phyloP scores from a whole-genome alignment of 2,329 filamentous ascomycete genomes.

The Fusarium cicatricum region DNA sequence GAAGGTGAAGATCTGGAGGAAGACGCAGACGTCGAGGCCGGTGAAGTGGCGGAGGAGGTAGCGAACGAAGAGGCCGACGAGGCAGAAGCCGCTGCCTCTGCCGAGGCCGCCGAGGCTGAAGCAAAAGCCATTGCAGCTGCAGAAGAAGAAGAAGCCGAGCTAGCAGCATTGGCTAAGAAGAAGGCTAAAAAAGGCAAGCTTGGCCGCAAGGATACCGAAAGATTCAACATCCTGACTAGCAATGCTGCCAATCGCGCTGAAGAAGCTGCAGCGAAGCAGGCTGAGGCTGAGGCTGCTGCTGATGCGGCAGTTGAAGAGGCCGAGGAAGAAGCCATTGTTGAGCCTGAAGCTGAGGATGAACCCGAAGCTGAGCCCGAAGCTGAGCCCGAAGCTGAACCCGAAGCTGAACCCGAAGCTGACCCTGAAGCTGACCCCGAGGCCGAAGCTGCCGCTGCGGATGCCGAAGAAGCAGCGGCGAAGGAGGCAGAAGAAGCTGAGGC shows the following conservation, averaged over 20 bases:
- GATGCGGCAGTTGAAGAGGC: constrained; percentile 8
- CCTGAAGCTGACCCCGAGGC: constrained; percentile 11
- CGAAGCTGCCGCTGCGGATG: constrained; percentile 16
- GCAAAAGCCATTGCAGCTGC: constrained; percentile 24
- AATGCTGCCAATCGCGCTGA: constrained; percentile 20
- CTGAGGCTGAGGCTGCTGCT: constrained; percentile 19
- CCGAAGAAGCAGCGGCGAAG: constrained; percentile 45
- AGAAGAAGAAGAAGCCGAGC: constrained; percentile 44
- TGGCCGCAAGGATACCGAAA: constrained; percentile 35
- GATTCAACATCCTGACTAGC: constrained; percentile 20
- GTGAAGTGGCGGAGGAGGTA: background rate
- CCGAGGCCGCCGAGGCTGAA: constrained; percentile 50
- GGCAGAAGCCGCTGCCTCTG: constrained; percentile 29
- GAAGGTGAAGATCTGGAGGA: constrained; percentile 4
- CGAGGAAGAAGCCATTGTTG: constrained; percentile 40
- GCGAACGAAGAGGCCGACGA: constrained; percentile 43
- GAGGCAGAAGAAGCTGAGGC: constrained; percentile 45
- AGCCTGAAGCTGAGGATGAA: constrained; percentile 41
- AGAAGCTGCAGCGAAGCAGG: constrained; percentile 5
- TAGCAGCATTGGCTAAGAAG: constrained; percentile 49
- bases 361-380: background rate
- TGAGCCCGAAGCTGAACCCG: no score
- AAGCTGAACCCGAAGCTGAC: background rate
- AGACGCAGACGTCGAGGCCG: constrained; percentile 14
- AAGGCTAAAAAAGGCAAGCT: constrained; percentile 47